phyloP scores from a whole-genome alignment of 768 basidiomycete species.

The Pholiota conissans region DNA sequence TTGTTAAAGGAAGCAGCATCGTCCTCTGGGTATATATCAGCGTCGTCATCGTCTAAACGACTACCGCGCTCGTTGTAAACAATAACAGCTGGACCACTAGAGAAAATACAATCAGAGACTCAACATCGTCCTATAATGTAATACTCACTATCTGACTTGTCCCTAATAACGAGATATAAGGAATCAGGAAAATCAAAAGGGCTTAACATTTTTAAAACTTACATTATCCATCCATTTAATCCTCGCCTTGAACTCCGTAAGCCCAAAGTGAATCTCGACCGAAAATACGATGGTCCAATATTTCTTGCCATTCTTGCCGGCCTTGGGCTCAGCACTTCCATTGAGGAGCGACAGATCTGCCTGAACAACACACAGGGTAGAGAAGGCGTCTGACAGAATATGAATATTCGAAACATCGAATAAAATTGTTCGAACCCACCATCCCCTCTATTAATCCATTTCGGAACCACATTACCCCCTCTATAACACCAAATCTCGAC shows the following conservation, averaged over 20 bases:
- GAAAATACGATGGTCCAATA: conserved; percentile 87
- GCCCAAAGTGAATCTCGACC: conserved; percentile 80
- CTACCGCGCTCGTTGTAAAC: conserved; percentile 81
- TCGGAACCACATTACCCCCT: conserved; percentile 68
- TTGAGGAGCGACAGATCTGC: conserved; percentile 75
- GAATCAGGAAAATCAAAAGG: background rate
- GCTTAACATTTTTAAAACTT: conserved; percentile 25
- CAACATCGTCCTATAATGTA: background rate
- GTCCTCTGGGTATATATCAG: conserved; percentile 65
- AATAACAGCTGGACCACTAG: conserved; percentile 76
- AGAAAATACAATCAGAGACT: background rate
- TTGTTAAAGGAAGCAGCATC: conserved; percentile 33
- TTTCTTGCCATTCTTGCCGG: conserved; percentile 61
- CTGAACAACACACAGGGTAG: conserved; percentile 75
- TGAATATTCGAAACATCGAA: background rate
- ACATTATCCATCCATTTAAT: conserved; percentile 85
- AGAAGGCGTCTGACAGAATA: conserved; percentile 55
- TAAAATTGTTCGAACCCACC: conserved; percentile 32
- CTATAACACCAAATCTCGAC: conserved; percentile 86
- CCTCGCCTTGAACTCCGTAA: conserved; percentile 80
- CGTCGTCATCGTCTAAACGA: conserved; percentile 73
- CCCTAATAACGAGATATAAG: conserved; percentile 41
- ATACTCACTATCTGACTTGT: conserved; percentile 67
- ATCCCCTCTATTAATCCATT: conserved; percentile 70
- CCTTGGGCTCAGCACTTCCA: conserved; percentile 69